Conservation (phyloP, 352 stramenopile species). For the Pythium oligandrum region DNA sequence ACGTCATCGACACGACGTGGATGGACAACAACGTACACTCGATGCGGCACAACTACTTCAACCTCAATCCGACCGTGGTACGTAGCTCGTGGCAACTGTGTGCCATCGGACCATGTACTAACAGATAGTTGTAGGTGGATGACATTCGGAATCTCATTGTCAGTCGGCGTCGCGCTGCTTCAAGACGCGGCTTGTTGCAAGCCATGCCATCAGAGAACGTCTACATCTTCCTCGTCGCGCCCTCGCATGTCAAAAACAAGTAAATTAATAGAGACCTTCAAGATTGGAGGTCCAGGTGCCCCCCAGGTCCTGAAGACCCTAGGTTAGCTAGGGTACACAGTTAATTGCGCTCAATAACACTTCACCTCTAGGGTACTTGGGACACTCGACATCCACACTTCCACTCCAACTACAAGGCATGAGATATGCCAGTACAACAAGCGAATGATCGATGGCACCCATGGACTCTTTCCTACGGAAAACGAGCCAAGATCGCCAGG, state of each 20-base stretch:
- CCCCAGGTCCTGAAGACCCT: too few species aligned
- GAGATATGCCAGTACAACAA: too few species aligned
- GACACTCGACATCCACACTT: too few species aligned
- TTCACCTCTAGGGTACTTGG: too few species aligned
- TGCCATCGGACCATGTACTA: too few species aligned
- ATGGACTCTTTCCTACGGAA: too few species aligned
- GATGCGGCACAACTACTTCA: slow-evolving; percentile 72
- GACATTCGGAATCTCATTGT: slow-evolving; percentile 67
- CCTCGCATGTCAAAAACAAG: slow-evolving; percentile 21
- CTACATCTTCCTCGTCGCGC: slow-evolving; percentile 72
- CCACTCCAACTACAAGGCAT: too few species aligned
- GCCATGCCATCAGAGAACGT: slow-evolving; percentile 47
- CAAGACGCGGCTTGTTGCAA: slow-evolving; percentile 47
- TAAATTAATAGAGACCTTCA: neutral
- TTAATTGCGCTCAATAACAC: too few species aligned
- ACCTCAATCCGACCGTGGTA: slow-evolving; percentile 61
- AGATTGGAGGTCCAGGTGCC: too few species aligned
- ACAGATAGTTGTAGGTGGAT: slow-evolving; percentile 30
- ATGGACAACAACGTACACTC: slow-evolving; percentile 72
- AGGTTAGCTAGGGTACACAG: too few species aligned
- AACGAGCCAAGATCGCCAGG: too few species aligned
- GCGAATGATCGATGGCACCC: too few species aligned
- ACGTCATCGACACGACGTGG: slow-evolving; percentile 77
- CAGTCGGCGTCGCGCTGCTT: slow-evolving; percentile 41
- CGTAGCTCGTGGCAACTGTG: neutral